phyloP scores from a whole-genome alignment of 805 yeast species.

The Teunomyces cretensis region DNA sequence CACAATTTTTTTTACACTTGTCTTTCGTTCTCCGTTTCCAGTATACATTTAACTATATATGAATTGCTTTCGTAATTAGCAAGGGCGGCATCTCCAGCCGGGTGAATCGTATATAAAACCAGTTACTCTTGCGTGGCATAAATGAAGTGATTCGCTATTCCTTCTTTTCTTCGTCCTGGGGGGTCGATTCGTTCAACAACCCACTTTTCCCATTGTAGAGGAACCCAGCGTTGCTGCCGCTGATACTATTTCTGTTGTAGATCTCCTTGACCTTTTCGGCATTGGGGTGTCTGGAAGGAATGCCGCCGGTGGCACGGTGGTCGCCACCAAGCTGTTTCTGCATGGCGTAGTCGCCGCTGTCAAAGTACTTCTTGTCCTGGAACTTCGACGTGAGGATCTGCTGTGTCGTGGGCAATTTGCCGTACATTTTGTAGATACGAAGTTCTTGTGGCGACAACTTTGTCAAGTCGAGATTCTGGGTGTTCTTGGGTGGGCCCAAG shows the following conservation, averaged over 20 bases:
- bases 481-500: constrained; percentile 46
- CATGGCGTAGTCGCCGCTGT: constrained; percentile 92
- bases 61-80: not conserved
- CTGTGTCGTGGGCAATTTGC: constrained; percentile 78
- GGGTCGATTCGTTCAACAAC: constrained; percentile 53
- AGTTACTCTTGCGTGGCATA: not conserved
- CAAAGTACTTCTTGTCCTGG: constrained; percentile 88
- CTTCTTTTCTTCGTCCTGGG: constrained; percentile 15
- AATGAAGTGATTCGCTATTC: not conserved
- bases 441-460: constrained; percentile 76
- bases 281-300: constrained; percentile 49
- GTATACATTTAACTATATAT: not conserved
- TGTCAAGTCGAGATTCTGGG: constrained; percentile 50
- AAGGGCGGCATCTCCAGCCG: too few species aligned
- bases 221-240: constrained; percentile 46
- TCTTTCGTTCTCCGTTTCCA: not conserved
- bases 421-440: constrained; percentile 75
- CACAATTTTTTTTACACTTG: not conserved
- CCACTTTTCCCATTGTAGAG: constrained; percentile 51
- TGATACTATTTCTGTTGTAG: constrained; percentile 55
- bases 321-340: constrained; percentile 45
- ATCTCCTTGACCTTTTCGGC: constrained; percentile 61
- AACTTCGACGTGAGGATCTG: constrained; percentile 73
- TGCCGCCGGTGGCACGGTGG: constrained; percentile 26
- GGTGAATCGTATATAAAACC: not conserved